Evolutionary conservation across 331 rosid species (phyloP).

Genomic region (Spiraea crenata): DNA sequence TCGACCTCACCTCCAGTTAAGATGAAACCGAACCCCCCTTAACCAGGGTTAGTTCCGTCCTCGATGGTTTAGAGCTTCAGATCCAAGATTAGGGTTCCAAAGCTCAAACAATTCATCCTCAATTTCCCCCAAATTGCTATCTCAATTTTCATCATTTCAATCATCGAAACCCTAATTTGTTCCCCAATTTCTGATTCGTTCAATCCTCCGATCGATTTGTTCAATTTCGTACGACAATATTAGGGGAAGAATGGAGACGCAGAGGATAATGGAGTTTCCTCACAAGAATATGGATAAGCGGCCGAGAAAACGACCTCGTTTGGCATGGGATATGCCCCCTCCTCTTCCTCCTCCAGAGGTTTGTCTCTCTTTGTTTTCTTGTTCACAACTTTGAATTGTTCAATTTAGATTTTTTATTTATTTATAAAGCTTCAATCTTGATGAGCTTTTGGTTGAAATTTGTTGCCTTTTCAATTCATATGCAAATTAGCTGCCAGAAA

Average conservation of each 20-base stretch:
- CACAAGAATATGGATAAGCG: conserved; percentile 75
- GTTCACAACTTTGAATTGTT: not conserved
- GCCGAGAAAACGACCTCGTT: conserved; percentile 72
- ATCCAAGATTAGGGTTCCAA: conserved; percentile 46
- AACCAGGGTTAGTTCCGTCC: conserved; percentile 20
- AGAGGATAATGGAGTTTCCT: conserved; percentile 65
- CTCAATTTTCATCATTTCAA: not conserved
- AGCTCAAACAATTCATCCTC: conserved; percentile 12
- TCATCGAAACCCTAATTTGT: not conserved
- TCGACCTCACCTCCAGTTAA: not conserved
- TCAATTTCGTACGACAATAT: conserved; percentile 3
- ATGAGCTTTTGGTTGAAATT: too few species aligned
- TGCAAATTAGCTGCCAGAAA: not conserved
- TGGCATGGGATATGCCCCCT: conserved; percentile 73
- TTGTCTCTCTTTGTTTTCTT: not conserved
- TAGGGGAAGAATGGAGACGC: conserved; percentile 62
- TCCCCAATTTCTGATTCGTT: conserved; percentile 4
- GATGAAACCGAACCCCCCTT: not conserved
- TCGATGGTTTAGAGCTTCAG: conserved; percentile 28
- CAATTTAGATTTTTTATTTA: not conserved
- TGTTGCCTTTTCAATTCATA: not conserved
- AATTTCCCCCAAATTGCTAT: not conserved
- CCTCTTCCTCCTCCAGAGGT: conserved; percentile 58
- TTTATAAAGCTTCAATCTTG: not conserved
- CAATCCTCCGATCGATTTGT: not conserved